phyloP scores from a whole-genome alignment of 129 eudicot genomes.

The Arctium lappa region DNA sequence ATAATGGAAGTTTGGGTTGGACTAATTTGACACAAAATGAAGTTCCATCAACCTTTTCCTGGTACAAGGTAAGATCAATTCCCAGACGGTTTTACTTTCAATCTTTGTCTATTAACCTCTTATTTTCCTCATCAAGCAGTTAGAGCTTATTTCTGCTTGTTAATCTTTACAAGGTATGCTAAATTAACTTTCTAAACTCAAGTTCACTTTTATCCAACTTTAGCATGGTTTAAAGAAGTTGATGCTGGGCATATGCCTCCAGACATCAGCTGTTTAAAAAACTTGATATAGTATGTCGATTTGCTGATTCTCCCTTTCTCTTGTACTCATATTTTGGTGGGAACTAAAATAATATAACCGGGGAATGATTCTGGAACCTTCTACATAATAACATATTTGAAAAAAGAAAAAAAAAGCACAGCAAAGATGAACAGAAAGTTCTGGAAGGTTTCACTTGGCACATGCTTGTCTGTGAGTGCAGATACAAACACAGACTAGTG shows the following conservation, averaged over 20 bases:
- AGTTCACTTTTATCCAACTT: neutral
- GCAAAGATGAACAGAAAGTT: neutral
- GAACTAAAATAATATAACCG: neutral
- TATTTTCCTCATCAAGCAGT: neutral
- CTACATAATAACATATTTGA: neutral
- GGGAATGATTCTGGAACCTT: neutral
- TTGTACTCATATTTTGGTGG: neutral
- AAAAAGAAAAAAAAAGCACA: too few species aligned
- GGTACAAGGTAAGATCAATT: constrained; percentile 79
- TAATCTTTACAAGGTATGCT: neutral
- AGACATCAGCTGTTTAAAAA: neutral
- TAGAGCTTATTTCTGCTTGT: neutral
- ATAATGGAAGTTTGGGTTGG: constrained; percentile 50
- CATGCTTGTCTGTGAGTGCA: neutral
- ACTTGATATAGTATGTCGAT: neutral
- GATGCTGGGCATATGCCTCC: neutral
- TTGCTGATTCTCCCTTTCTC: neutral
- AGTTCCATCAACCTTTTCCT: constrained; percentile 54
- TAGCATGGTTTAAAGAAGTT: neutral
- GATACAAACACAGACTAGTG: neutral
- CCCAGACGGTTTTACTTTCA: neutral
- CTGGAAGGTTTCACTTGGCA: neutral
- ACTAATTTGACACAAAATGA: constrained; percentile 44
- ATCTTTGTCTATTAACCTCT: neutral
- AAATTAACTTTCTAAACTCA: neutral